Conservation (phyloP, 202 grass and related monocot genomes). For the Zoysia matrella region DNA sequence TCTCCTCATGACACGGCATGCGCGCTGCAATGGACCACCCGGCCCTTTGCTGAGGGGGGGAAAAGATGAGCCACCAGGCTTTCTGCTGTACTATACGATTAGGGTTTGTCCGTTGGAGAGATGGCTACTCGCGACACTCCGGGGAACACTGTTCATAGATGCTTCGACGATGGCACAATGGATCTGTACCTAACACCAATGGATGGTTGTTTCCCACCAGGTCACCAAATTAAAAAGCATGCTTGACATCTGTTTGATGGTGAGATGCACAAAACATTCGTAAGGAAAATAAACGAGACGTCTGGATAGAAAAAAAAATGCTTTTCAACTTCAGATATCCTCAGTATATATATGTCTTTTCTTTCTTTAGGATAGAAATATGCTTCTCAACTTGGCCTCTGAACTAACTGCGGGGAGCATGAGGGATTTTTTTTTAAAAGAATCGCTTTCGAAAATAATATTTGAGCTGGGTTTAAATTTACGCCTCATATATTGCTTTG, state of each 20-base stretch:
- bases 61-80: not conserved
- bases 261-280: not conserved
- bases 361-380: no score
- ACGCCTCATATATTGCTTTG: no score
- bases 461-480: no score
- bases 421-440: no score
- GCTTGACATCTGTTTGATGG: not conserved
- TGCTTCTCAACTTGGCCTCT: no score
- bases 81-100: slow-evolving; percentile 36
- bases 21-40: slow-evolving; percentile 40
- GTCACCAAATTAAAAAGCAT: not conserved
- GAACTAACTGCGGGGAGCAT: no score
- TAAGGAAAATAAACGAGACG: not conserved
- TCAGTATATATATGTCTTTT: no score
- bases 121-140: slow-evolving; percentile 7
- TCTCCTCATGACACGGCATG: slow-evolving; percentile 35
- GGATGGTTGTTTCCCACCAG: slow-evolving; percentile 21
- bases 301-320: not conserved
- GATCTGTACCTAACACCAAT: slow-evolving; percentile 3
- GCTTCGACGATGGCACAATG: not conserved
- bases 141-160: not conserved
- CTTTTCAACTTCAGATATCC: no score
- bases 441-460: no score
- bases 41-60: not conserved
- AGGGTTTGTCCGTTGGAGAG: slow-evolving; percentile 38